These are phyloP conservation scores for Bolboschoenus planiculmis DNA, from an alignment of 176 grass and related monocot species.

Conservation along the genomic window DNA sequence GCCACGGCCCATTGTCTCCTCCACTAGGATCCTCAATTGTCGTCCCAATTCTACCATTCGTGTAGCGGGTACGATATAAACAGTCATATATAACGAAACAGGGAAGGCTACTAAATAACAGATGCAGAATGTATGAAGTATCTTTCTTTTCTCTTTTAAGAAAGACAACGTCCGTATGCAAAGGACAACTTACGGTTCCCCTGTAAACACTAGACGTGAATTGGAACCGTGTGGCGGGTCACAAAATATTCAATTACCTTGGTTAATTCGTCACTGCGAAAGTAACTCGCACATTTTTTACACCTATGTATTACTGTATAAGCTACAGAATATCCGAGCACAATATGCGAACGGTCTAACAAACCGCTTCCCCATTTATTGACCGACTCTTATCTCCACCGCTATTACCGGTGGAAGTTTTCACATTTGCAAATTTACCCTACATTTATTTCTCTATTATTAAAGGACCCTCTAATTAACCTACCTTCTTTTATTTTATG, in stretches of 20 bases:
- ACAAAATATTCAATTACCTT: background rate
- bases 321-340: background rate
- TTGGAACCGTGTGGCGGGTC: background rate
- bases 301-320: background rate
- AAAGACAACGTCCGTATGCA: background rate
- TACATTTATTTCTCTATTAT: background rate
- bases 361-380: conserved; percentile 5
- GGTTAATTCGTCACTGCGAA: no score
- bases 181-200: background rate
- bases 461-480: background rate
- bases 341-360: background rate
- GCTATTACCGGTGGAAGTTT: background rate
- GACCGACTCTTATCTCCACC: background rate
- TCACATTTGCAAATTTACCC: background rate
- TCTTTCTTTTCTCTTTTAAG: background rate
- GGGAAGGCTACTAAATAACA: background rate
- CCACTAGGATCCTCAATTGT: background rate
- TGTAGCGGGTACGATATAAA: background rate
- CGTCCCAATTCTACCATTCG: background rate
- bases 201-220: background rate
- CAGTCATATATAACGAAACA: background rate
- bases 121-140: background rate
- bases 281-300: no score
- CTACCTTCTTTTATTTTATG: no score
- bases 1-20: background rate